phyloP scores from a whole-genome alignment of 345 rosid genomes.

The Passiflora organensis region DNA sequence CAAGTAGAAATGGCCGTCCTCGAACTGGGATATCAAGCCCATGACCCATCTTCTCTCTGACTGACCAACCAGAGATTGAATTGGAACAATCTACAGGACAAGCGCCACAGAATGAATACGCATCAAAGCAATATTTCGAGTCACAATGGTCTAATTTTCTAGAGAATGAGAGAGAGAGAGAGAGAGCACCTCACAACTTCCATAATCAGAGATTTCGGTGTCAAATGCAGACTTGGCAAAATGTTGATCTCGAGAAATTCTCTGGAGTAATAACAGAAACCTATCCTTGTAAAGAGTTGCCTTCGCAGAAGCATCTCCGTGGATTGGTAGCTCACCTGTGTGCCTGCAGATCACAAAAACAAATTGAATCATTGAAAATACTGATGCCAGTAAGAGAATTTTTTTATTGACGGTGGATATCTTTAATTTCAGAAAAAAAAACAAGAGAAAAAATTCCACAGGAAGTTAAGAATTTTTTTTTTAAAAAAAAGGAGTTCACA shows the following conservation, averaged over 20 bases:
- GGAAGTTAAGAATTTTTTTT: no score
- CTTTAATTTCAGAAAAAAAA: no score
- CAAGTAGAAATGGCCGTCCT: conserved; percentile 92
- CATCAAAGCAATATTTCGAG: not conserved
- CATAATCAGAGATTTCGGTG: conserved; percentile 46
- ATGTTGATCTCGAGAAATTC: conserved; percentile 75
- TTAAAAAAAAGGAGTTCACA: not conserved
- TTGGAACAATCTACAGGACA: conserved; percentile 59
- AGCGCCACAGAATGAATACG: not conserved
- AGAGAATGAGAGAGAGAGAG: no score
- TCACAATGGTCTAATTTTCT: not conserved
- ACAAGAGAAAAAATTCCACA: not conserved
- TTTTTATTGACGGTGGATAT: no score
- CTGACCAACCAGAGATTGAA: conserved; percentile 72
- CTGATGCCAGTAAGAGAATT: no score
- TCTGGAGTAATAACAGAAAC: conserved; percentile 65
- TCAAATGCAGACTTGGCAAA: conserved; percentile 74
- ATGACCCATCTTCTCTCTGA: conserved; percentile 86
- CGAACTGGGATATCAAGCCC: conserved; percentile 94
- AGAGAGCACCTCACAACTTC: conserved; percentile 61
- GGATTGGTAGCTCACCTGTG: conserved; percentile 49
- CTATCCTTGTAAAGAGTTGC: conserved; percentile 67
- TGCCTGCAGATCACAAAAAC: conserved; percentile 37
- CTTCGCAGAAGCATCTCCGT: conserved; percentile 77
- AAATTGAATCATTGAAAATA: not conserved